Conservation (phyloP, 805 yeast genomes). For the Yamadazyma sp. region DNA sequence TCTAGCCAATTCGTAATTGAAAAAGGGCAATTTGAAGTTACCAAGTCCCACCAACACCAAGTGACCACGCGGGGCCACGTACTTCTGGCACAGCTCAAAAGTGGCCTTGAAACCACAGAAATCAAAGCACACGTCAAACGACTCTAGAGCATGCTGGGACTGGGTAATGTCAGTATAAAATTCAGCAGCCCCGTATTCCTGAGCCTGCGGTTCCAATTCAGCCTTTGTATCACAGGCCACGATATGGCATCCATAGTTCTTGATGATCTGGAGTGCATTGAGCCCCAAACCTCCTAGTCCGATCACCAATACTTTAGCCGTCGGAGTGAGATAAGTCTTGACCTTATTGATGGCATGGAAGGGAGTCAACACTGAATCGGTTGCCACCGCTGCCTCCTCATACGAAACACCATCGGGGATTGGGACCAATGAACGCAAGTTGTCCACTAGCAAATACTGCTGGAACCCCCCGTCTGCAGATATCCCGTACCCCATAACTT, state of each 20-base stretch:
- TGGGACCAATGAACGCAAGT: conserved; percentile 34
- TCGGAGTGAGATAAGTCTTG: conserved; percentile 25
- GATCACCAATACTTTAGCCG: conserved; percentile 36
- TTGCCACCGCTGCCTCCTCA: conserved; percentile 41
- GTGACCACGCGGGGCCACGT: conserved; percentile 35
- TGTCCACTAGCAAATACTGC: conserved; percentile 36
- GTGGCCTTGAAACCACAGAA: conserved; percentile 38
- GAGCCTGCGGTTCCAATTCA: conserved; percentile 27
- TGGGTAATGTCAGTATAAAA: conserved; percentile 32
- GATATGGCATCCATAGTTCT: conserved; percentile 30
- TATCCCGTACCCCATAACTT: conserved; percentile 33
- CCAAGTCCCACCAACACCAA: conserved; percentile 48
- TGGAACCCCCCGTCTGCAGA: conserved; percentile 43
- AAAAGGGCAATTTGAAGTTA: conserved; percentile 26
- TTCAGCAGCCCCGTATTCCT: conserved; percentile 41
- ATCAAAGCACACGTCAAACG: conserved; percentile 42
- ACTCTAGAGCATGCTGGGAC: conserved; percentile 26
- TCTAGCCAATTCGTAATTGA: conserved; percentile 37
- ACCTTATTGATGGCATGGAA: conserved; percentile 42
- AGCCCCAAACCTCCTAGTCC: conserved; percentile 46
- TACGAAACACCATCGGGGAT: conserved; percentile 41
- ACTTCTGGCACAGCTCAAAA: conserved; percentile 27
- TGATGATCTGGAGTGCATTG: conserved; percentile 42
- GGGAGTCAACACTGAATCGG: conserved; percentile 45
- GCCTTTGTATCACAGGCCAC: conserved; percentile 35